These are phyloP conservation scores for Guyanaporus albipodus DNA, from an alignment of 768 basidiomycete species.

Conservation along the genomic window DNA sequence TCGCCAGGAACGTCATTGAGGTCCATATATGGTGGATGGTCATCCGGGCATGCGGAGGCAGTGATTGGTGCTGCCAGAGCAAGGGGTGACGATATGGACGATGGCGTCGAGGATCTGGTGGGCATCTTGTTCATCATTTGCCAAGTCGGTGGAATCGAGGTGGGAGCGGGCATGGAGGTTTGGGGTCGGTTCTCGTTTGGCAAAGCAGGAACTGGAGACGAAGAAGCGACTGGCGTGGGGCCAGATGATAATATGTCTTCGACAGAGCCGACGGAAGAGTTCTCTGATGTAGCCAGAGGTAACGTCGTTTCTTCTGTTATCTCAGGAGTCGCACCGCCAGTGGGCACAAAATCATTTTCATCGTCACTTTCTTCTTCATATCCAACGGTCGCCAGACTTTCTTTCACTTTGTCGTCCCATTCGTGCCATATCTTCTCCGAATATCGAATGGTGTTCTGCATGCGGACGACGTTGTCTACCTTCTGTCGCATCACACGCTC, in stretches of 20 bases:
- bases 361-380: slow-evolving; percentile 52
- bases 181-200: slow-evolving; percentile 23
- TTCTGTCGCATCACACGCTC: slow-evolving; percentile 91
- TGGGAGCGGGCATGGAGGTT: slow-evolving; percentile 34
- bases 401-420: slow-evolving; percentile 88
- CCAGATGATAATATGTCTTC: slow-evolving; percentile 43
- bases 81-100: slow-evolving; percentile 83
- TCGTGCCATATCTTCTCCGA: slow-evolving; percentile 96
- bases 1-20: slow-evolving; percentile 49
- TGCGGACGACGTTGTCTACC: slow-evolving; percentile 88
- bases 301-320: slow-evolving; percentile 18
- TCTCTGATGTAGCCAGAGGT: slow-evolving; percentile 11
- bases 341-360: slow-evolving; percentile 38
- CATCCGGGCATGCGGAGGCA: slow-evolving; percentile 59
- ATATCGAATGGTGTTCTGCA: slow-evolving; percentile 97
- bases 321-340: slow-evolving; percentile 23
- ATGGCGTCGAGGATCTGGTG: slow-evolving; percentile 83
- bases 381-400: slow-evolving; percentile 53
- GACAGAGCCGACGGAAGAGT: slow-evolving; percentile 16
- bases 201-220: slow-evolving; percentile 34
- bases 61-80: slow-evolving; percentile 83
- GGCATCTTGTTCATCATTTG: slow-evolving; percentile 45
- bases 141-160: slow-evolving; percentile 46
- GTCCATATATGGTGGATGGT: slow-evolving; percentile 60
- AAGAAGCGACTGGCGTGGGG: slow-evolving; percentile 67